Evolutionary conservation across 495 filamentous ascomycete genomes (phyloP).

Genomic region (Penicillium pancosmium): DNA sequence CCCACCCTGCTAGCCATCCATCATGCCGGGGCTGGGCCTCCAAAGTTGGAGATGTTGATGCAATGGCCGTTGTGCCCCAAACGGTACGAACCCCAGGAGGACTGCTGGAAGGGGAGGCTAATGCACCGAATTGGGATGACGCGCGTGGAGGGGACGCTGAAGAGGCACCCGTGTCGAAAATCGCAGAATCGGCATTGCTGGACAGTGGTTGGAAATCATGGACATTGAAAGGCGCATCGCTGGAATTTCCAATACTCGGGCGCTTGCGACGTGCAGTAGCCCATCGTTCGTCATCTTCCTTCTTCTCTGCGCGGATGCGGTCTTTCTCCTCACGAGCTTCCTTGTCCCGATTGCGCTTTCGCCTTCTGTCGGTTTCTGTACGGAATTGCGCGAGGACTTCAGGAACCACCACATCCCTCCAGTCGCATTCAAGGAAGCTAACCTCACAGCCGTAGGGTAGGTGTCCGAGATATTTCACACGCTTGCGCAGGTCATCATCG

Average conservation of each 20-base stretch:
- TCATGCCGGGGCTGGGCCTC: constrained; percentile 55
- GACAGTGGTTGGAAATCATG: constrained; percentile 70
- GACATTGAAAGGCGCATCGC: constrained; percentile 46
- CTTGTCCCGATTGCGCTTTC: constrained; percentile 83
- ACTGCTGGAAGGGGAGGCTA: constrained; percentile 77
- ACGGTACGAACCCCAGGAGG: constrained; percentile 76
- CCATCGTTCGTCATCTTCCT: constrained; percentile 70
- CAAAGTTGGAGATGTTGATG: constrained; percentile 50
- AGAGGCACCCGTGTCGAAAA: constrained; percentile 47
- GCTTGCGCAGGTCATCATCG: constrained; percentile 84
- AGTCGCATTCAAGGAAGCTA: constrained; percentile 93
- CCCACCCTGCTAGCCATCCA: constrained; percentile 83
- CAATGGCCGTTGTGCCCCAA: constrained; percentile 78
- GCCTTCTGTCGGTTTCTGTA: constrained; percentile 74
- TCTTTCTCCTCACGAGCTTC: constrained; percentile 89
- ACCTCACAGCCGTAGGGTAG: constrained; percentile 93
- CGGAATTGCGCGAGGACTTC: constrained; percentile 76
- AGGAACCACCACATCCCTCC: constrained; percentile 83
- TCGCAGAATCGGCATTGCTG: constrained; percentile 43
- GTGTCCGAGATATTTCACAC: constrained; percentile 88
- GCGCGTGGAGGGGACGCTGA: constrained; percentile 61
- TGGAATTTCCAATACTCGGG: constrained; percentile 38
- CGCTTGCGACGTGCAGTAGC: constrained; percentile 52
- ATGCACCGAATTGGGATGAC: constrained; percentile 59
- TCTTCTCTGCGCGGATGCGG: constrained; percentile 79